Base-by-base conservation (phyloP, 1,139 yeast species). In the Geotrichum histeridarum region DNA sequence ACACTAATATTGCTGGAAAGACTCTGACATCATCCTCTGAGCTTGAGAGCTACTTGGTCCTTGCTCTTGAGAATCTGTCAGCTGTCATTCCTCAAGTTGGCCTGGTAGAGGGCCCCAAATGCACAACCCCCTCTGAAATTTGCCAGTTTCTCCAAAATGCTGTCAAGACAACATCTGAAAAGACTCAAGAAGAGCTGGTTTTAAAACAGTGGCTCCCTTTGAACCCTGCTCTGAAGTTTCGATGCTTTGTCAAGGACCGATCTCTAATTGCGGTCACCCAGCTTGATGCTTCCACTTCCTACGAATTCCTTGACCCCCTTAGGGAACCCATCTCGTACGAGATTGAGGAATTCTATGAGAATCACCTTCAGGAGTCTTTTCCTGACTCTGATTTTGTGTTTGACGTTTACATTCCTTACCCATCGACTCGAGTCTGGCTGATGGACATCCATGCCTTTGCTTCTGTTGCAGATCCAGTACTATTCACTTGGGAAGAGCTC, bases 151-250 rank as follows among this genome's bases (percentile, higher is more conserved):
- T 27, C n/a, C 11, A 41, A n/a, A 32, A 8, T 8, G 7, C 62
- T 11, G 53, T 71, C 4, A 72, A 71, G 7, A 78, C 76, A 11
- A 4, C 14, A 33, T n/a, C 37, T 33, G 37, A 33, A 4, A 11
- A 33, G 37, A 22, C 3, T 22, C 27, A 22, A 22, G 27, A 22
- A 58, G 95, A 87, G 63, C 72, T 93, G 48, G 85, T 91, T 4
- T 70, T 93, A 39, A 78, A 94, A 44, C 79, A 87, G 67, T 91
- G 97, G 97, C 75, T 79, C 47, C 78, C 77, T 49, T 71, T 91
- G 39, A 89, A 88, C 61, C 97, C 98, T 0, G 89, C 98, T 0
- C 72, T 89, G 60, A 98, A 93, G 68, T 93, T 93, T 66, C 76
- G 99, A 53, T 82, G 91, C 39, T 93, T 89, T 70, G 86, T 93